These are phyloP conservation scores for Tulasnella sp. DNA, from an alignment of 768 basidiomycete species.

Conservation along the genomic window DNA sequence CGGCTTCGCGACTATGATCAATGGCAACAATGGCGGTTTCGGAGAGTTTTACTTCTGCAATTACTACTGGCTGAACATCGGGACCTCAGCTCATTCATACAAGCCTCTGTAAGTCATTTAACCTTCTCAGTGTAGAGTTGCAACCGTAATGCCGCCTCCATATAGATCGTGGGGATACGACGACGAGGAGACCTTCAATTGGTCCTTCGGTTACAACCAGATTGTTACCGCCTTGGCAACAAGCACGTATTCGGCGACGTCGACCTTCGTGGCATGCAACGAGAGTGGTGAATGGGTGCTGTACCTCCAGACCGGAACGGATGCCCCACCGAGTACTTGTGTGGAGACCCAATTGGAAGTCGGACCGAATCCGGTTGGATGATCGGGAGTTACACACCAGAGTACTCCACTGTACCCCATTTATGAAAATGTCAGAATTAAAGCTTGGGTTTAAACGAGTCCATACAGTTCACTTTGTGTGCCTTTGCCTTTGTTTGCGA, in stretches of 20 bases:
- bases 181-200: not conserved
- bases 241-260: not conserved
- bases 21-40: not conserved
- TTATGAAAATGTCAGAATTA: no score
- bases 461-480: no score
- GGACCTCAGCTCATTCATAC: not conserved
- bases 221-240: not conserved
- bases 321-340: not conserved
- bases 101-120: not conserved
- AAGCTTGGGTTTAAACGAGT: no score
- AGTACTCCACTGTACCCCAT: not conserved
- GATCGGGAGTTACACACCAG: not conserved
- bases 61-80: constrained; percentile 4
- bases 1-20: not conserved
- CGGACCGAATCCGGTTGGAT: not conserved
- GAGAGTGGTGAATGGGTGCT: not conserved
- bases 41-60: not conserved
- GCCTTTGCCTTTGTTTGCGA: no score
- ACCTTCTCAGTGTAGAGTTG: no score
- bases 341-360: not conserved
- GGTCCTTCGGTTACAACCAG: not conserved
- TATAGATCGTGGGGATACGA: not conserved
- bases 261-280: not conserved
- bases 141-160: not conserved
- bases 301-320: constrained; percentile 10